Conservation (phyloP, 331 rosid genomes). For the Acacia concinna region DNA sequence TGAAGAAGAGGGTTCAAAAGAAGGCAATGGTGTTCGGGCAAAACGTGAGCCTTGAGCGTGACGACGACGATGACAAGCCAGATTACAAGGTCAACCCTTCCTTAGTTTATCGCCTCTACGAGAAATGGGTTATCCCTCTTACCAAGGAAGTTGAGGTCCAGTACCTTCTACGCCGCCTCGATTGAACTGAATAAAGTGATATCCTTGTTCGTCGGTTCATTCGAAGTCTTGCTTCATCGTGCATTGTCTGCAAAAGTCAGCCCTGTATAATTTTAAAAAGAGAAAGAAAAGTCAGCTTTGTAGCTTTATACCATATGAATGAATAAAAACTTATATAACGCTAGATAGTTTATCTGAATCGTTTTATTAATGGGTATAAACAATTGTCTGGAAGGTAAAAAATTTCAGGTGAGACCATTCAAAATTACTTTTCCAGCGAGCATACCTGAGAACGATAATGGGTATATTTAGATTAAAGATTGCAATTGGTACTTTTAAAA, state of each 20-base stretch:
- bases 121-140: slow-evolving; percentile 82
- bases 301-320: neutral
- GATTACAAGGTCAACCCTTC: slow-evolving; percentile 63
- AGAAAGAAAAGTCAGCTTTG: neutral
- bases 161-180: slow-evolving; percentile 79
- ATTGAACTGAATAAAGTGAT: slow-evolving; percentile 40
- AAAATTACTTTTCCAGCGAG: neutral
- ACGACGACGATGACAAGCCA: slow-evolving; percentile 5
- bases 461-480: too few relatives aligned
- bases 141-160: slow-evolving; percentile 85
- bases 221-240: slow-evolving; percentile 2
- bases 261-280: neutral
- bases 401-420: neutral
- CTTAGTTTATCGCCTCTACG: slow-evolving; percentile 54
- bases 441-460: neutral
- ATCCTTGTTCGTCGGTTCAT: slow-evolving; percentile 8
- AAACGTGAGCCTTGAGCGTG: slow-evolving; percentile 44
- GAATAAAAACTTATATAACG: neutral
- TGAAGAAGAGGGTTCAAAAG: slow-evolving; percentile 79
- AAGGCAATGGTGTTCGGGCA: slow-evolving; percentile 77
- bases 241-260: neutral
- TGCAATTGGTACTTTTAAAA: too few relatives aligned
- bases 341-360: neutral
- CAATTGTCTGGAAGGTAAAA: neutral
- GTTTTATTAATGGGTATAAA: neutral